A percentile compares a stretch with the other conserved stretches of the same genome.
Conservation (phyloP, 352 stramenopile genomes). For the Hyaloperonospora brassicae region DNA sequence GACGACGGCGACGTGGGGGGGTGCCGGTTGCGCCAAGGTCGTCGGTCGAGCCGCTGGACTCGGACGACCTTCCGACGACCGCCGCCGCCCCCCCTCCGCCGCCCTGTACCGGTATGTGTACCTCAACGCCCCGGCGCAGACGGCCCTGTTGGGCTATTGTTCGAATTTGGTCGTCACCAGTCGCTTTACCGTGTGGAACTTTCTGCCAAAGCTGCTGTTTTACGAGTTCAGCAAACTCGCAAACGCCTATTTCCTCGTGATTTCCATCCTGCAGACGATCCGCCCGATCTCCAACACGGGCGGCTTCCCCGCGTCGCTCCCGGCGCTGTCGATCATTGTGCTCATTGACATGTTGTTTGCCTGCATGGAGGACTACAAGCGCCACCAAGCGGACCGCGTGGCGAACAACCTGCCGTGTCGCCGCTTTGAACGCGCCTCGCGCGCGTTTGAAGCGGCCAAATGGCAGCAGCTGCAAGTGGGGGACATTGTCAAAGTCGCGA, state of each 20-base stretch:
- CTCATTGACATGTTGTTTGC: slow-evolving; percentile 90
- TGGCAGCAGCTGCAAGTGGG: slow-evolving; percentile 82
- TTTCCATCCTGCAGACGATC: slow-evolving; percentile 88
- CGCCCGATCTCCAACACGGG: slow-evolving; percentile 89
- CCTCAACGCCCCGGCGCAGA: slow-evolving; percentile 60
- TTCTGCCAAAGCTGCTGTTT: slow-evolving; percentile 87
- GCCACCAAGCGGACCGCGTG: slow-evolving; percentile 80
- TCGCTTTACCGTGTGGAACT: slow-evolving; percentile 88
- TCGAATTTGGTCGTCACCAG: slow-evolving; percentile 83
- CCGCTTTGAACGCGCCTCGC: slow-evolving; percentile 27
- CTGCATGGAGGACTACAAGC: slow-evolving; percentile 86
- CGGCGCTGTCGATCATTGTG: slow-evolving; percentile 89
- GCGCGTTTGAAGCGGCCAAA: slow-evolving; percentile 52
- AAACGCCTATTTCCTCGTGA: slow-evolving; percentile 92
- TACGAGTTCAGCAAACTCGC: slow-evolving; percentile 88
- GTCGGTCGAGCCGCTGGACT: too few relatives aligned
- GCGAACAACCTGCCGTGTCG: slow-evolving; percentile 74
- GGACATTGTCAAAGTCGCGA: slow-evolving; percentile 85
- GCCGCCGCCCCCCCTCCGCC: slow-evolving; percentile 5
- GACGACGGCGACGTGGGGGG: too few relatives aligned
- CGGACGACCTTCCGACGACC: too few relatives aligned
- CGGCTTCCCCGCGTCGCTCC: slow-evolving; percentile 83
- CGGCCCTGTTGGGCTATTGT: slow-evolving; percentile 45
- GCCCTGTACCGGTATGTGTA: slow-evolving; percentile 55
- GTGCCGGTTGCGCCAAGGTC: too few relatives aligned